phyloP scores from a whole-genome alignment of 768 basidiomycete species.

The Clathrus columnatus region DNA sequence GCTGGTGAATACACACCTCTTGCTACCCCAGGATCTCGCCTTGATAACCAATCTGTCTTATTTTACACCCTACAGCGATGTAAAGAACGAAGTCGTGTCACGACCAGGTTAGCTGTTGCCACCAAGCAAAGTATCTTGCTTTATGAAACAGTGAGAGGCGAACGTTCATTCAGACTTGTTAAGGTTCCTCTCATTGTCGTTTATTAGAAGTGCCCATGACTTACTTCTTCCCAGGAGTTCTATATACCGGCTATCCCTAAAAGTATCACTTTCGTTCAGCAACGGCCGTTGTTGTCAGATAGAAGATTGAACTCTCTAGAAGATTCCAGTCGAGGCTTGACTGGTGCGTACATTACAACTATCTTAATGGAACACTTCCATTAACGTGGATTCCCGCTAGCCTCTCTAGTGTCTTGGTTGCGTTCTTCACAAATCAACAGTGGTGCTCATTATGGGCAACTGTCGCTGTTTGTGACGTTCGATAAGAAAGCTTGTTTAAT shows the following conservation, averaged over 20 bases:
- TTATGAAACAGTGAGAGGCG: constrained; percentile 76
- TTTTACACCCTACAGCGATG: constrained; percentile 59
- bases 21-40: constrained; percentile 56
- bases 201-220: neutral
- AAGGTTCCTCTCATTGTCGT: constrained; percentile 40
- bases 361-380: constrained; percentile 6
- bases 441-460: constrained; percentile 47
- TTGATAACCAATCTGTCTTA: constrained; percentile 47
- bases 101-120: constrained; percentile 59
- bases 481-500: constrained; percentile 86
- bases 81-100: constrained; percentile 42
- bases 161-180: constrained; percentile 73
- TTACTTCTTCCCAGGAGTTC: constrained; percentile 52
- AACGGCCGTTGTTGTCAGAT: constrained; percentile 43
- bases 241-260: constrained; percentile 68
- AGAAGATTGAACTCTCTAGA: constrained; percentile 32
- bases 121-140: constrained; percentile 65
- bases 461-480: constrained; percentile 74
- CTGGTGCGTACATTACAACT: too few species aligned
- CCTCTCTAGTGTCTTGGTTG: neutral
- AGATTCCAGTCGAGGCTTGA: constrained; percentile 15
- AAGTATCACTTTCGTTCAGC: constrained; percentile 61
- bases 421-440: constrained; percentile 19
- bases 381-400: neutral
- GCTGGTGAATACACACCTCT: constrained; percentile 81